Evolutionary conservation across 805 yeast species (phyloP).

Genomic region (Barnettozyma populi): DNA sequence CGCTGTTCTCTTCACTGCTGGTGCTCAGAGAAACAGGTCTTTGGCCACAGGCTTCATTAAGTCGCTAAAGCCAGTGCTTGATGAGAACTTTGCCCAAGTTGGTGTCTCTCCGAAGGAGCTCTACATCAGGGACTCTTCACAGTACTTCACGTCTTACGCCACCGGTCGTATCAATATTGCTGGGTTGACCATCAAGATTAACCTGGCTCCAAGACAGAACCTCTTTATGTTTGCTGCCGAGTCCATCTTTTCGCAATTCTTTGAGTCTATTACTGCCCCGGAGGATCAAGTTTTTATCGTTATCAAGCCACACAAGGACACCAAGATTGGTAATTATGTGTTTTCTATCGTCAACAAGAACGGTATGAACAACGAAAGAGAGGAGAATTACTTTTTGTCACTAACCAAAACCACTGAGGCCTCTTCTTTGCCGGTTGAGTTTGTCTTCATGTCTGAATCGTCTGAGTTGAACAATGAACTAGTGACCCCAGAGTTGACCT

Average conservation of each 20-base stretch:
- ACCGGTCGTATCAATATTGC: conserved; percentile 82
- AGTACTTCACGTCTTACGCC: conserved; percentile 62
- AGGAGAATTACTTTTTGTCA: conserved; percentile 73
- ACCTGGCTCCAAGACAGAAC: conserved; percentile 77
- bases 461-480: conserved; percentile 71
- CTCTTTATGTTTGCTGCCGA: conserved; percentile 64
- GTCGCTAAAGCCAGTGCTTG: conserved; percentile 46
- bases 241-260: conserved; percentile 48
- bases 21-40: conserved; percentile 51
- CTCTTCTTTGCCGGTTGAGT: conserved; percentile 60
- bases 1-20: conserved; percentile 47
- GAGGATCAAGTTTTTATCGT: conserved; percentile 57
- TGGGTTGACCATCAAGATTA: conserved; percentile 53
- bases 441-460: conserved; percentile 85
- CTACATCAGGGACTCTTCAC: conserved; percentile 56
- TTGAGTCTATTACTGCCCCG: conserved; percentile 50
- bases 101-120: conserved; percentile 48
- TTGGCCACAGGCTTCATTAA: conserved; percentile 50
- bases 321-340: conserved; percentile 47
- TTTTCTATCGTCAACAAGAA: conserved; percentile 82
- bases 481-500: conserved; percentile 42
- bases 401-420: conserved; percentile 80
- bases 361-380: conserved; percentile 72
- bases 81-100: conserved; percentile 70
- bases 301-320: conserved; percentile 46